Percentiles rank a stretch among this genome's conserved stretches.
Conservation (phyloP, 2,329 filamentous ascomycete genomes). For the Blumeria hordei region DNA sequence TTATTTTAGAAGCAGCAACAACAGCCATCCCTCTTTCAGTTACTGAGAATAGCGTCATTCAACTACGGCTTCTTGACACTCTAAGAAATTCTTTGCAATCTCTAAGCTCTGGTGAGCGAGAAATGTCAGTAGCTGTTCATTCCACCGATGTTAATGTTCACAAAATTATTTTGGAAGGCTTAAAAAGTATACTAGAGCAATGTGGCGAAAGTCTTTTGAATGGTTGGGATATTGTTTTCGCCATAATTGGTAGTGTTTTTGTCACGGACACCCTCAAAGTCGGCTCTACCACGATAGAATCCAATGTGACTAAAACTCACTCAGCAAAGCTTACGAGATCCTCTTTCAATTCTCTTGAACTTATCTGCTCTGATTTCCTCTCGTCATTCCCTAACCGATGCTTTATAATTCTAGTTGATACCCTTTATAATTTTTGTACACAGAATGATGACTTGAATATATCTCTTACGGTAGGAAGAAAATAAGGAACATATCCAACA, state of each 20-base stretch:
- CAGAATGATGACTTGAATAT: constrained; percentile 89
- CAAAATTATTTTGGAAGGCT: constrained; percentile 50
- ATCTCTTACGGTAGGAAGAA: constrained; percentile 48
- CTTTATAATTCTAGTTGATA: constrained; percentile 59
- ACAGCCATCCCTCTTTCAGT: constrained; percentile 24
- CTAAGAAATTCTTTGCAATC: constrained; percentile 35
- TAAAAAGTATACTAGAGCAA: constrained; percentile 65
- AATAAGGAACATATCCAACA: constrained; percentile 2
- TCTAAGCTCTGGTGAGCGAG: constrained; percentile 28
- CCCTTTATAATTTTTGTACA: constrained; percentile 68
- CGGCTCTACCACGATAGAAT: constrained; percentile 4
- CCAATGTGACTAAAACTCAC: constrained; percentile 19
- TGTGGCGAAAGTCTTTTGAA: constrained; percentile 63
- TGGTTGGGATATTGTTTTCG: constrained; percentile 71
- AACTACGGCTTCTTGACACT: constrained; percentile 45
- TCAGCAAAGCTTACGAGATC: constrained; percentile 61
- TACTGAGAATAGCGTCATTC: constrained; percentile 32
- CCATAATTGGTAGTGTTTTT: constrained; percentile 67
- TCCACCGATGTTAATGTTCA: constrained; percentile 57
- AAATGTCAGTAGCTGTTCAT: constrained; percentile 30
- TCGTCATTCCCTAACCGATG: constrained; percentile 45
- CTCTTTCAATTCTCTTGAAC: constrained; percentile 70
- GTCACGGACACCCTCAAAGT: constrained; percentile 16
- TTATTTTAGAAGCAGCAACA: constrained; percentile 32
- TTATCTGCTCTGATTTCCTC: constrained; percentile 89